Evolutionary conservation across 805 yeast species (phyloP), one percentile per base, ranked within the genome.

Genomic region (Saccharomycopsis synnaedendra): DNA sequence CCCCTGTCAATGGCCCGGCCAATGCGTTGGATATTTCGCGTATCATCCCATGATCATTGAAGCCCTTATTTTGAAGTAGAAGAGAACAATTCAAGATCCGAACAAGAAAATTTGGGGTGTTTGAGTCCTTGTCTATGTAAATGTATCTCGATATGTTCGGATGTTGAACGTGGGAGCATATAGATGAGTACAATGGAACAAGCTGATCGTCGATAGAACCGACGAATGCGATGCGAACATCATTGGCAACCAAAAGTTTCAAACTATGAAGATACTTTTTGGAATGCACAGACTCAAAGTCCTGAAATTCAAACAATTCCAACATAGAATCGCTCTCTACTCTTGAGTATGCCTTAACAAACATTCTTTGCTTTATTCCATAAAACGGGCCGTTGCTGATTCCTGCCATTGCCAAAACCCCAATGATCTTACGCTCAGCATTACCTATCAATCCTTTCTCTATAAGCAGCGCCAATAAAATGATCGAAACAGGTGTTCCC

Each of bases 201-300:
- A 93, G 64, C 63, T 88, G 98, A 63, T 93, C 98, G 61, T 93
- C 87, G 31, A 88, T 78, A 0, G 96, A 85, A 0, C 96, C 97
- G 32, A 89, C 80, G 58, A 83, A 82, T 6, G 87, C 75, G 4
- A 90, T 59, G 58, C 88, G 89, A 36, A 82, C 86, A 52, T 89
- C 85, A 51, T 78, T 75, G 5, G 72, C 69, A 11, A 89, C 73
- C 32, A 87, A 68, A 1, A 74, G 72, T 46, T 80, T 73, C 37
- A 90, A 63, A 10, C 88, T 74, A 50, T 82, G 81, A 30, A 84
- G 64, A 55, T 82, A 82, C 43, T 77, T 83, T 48, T 78, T 67
- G 1, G 95, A 82, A 57, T 84, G 93, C 4, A 74, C 58, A 10
- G 90, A 78, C 38, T 78, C 76, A 51, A 81, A 78, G 57, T 81